Conservation (phyloP, 176 grass and related monocot species). For the Triticum turgidum region DNA sequence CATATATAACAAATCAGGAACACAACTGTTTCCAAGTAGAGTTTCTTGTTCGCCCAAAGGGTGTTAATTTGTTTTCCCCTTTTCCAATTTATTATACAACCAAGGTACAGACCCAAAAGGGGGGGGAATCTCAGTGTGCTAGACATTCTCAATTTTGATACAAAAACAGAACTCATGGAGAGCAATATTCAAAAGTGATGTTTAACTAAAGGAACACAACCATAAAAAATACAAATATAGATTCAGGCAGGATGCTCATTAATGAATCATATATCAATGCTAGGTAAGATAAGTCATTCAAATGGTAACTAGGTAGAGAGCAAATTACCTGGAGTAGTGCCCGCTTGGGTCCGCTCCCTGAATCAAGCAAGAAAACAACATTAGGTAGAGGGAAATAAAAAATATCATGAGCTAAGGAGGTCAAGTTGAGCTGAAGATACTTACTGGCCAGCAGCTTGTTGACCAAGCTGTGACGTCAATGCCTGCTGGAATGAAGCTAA, state of each 20-base stretch:
- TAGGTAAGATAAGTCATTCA: not conserved
- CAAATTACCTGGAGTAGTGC: conserved; percentile 57
- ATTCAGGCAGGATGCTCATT: not conserved
- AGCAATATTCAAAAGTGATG: not conserved
- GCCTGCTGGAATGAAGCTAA: conserved; percentile 61
- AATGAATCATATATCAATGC: not conserved
- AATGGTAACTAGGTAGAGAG: not conserved
- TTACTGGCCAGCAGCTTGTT: conserved; percentile 57
- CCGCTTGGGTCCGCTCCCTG: conserved; percentile 58
- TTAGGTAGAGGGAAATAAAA: not conserved
- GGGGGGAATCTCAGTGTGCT: not conserved
- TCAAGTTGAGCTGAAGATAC: conserved; percentile 26
- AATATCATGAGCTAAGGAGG: not conserved
- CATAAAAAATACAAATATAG: not conserved
- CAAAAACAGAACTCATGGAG: not conserved
- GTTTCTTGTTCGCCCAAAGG: not conserved
- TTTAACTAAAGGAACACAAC: conserved; percentile 3
- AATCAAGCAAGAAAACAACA: conserved; percentile 20
- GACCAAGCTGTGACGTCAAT: conserved; percentile 55
- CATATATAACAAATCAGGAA: not conserved
- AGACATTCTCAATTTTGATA: not conserved
- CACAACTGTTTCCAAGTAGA: not conserved
- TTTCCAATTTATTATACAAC: not conserved
- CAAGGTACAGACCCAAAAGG: not conserved
- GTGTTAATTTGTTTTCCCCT: not conserved